Percentiles rank a stretch among this genome's conserved stretches.
These are phyloP conservation scores for Huntiella moniliformis DNA, from an alignment of 2,329 filamentous ascomycete genomes.

Conservation along the genomic window DNA sequence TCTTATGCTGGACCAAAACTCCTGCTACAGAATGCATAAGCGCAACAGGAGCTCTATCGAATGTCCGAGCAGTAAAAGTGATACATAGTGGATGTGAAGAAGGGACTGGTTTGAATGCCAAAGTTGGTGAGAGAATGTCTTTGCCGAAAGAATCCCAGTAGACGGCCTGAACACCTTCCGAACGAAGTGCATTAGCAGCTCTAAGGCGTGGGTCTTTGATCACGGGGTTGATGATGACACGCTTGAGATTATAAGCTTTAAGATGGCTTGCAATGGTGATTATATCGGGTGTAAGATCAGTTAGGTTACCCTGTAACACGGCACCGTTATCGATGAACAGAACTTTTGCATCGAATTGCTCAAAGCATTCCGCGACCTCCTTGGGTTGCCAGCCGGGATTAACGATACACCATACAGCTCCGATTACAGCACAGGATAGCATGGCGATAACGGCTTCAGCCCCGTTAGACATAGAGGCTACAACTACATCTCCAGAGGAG, in stretches of 20 bases:
- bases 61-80: conserved; percentile 84
- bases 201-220: conserved; percentile 19
- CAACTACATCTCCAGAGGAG: conserved; percentile 34
- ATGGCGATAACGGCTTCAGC: conserved; percentile 73
- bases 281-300: conserved; percentile 64
- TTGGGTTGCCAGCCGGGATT: conserved; percentile 84
- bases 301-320: conserved; percentile 79
- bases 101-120: conserved; percentile 56
- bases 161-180: conserved; percentile 23
- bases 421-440: conserved; percentile 63
- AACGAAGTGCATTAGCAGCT: conserved; percentile 21
- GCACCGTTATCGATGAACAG: conserved; percentile 78
- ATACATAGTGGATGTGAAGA: conserved; percentile 87
- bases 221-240: conserved; percentile 52
- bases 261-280: conserved; percentile 54
- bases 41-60: conserved; percentile 59
- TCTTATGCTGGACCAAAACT: conserved; percentile 89
- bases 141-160: neutral
- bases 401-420: conserved; percentile 83
- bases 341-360: conserved; percentile 66
- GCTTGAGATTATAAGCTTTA: conserved; percentile 37
- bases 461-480: conserved; percentile 75
- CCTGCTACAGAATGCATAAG: conserved; percentile 86
- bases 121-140: conserved; percentile 24
- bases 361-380: conserved; percentile 71